A percentile compares a stretch with the other conserved stretches of the same genome.
Evolutionary conservation across 2,329 filamentous ascomycete genomes (phyloP).

Genomic region (Aspergillus latus): DNA sequence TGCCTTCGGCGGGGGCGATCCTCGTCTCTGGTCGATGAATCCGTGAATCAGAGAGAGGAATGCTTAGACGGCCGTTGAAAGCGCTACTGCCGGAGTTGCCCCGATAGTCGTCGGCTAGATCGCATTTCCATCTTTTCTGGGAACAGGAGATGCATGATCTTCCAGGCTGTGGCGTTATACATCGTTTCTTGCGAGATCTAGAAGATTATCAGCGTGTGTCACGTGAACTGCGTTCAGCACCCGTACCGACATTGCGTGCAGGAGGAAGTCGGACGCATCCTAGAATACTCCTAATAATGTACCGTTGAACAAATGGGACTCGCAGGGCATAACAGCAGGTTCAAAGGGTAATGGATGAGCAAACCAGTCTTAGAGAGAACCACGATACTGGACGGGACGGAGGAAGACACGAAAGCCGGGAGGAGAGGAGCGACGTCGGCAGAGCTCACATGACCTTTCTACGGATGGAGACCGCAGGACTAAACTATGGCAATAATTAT

Average conservation of each 20-base stretch:
- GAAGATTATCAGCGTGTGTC: neutral
- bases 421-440: too few relatives aligned
- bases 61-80: neutral
- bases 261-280: conserved; percentile 4
- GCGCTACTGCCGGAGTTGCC: neutral
- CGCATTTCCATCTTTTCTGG: neutral
- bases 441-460: too few relatives aligned
- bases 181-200: conserved; percentile 7
- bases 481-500: too few relatives aligned
- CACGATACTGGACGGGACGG: too few relatives aligned
- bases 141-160: neutral
- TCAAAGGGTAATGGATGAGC: too few relatives aligned
- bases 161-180: neutral
- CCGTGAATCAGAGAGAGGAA: too few relatives aligned
- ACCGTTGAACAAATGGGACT: too few relatives aligned
- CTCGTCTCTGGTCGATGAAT: neutral
- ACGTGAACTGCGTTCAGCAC: neutral
- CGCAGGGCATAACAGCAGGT: too few relatives aligned
- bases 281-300: neutral
- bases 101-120: neutral
- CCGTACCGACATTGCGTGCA: conserved; percentile 7
- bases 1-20: neutral
- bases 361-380: too few relatives aligned
- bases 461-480: too few relatives aligned
- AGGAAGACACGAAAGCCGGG: too few relatives aligned